Percentiles rank a stretch among this genome's conserved stretches.
Conservation (phyloP, 495 filamentous ascomycete genomes). For the Neurospora sp. region DNA sequence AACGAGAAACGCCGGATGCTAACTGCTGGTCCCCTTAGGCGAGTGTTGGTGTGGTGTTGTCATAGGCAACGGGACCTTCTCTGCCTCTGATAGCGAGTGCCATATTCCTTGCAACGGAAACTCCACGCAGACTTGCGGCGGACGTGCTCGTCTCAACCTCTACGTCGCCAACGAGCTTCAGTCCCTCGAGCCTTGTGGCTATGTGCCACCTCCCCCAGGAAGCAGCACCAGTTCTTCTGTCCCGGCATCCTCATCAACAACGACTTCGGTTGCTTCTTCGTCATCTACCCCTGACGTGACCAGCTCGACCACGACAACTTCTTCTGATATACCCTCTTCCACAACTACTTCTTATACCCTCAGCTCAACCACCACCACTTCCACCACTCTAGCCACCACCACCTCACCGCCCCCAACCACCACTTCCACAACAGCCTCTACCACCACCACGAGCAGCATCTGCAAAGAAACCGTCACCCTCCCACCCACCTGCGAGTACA, state of each 20-base stretch:
- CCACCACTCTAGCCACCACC: conserved; percentile 6
- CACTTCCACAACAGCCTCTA: conserved; percentile 7
- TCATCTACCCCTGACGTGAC: neutral
- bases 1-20: neutral
- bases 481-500: conserved; percentile 37
- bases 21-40: conserved; percentile 12
- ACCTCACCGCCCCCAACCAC: too few species aligned
- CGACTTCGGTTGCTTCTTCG: neutral
- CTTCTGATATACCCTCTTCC: neutral
- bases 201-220: conserved; percentile 13
- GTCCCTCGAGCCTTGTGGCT: conserved; percentile 36
- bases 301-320: neutral
- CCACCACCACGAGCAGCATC: conserved; percentile 30
- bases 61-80: conserved; percentile 36
- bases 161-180: conserved; percentile 33
- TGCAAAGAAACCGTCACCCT: conserved; percentile 30
- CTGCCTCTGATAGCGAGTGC: conserved; percentile 29
- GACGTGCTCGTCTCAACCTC: conserved; percentile 30
- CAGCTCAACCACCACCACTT: conserved; percentile 8
- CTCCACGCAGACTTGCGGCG: conserved; percentile 35
- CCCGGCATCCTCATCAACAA: neutral
- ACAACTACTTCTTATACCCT: conserved; percentile 5
- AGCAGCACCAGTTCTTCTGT: neutral
- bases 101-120: conserved; percentile 41
- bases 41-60: conserved; percentile 37